Conservation (phyloP, 2,329 filamentous ascomycete genomes). For the Furcasterigmium furcatum region DNA sequence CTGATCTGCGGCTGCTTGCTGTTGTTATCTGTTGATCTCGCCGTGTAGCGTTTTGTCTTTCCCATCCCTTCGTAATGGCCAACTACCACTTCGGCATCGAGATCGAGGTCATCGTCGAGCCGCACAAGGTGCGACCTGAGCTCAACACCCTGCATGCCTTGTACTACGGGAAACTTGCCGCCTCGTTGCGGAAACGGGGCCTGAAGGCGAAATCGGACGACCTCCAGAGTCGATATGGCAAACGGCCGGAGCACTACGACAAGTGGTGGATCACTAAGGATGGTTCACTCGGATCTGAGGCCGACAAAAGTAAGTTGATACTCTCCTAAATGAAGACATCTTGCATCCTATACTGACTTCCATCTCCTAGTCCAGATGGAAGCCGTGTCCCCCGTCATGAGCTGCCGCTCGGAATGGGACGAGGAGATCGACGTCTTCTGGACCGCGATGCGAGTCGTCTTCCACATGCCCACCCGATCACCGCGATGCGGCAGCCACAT, state of each 20-base stretch:
- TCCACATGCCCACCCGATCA: conserved; percentile 27
- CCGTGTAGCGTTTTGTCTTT: too few species aligned
- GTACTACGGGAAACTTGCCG: conserved; percentile 14
- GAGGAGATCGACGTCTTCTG: conserved; percentile 25
- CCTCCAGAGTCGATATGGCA: conserved; percentile 30
- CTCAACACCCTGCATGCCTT: conserved; percentile 26
- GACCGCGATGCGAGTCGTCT: conserved; percentile 38
- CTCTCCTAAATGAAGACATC: too few species aligned
- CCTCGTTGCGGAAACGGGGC: conserved; percentile 9
- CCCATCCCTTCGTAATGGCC: too few species aligned
- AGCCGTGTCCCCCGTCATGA: conserved; percentile 34
- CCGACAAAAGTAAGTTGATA: too few species aligned
- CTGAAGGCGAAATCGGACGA: conserved; percentile 33
- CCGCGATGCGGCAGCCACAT: conserved; percentile 34
- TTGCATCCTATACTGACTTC: too few species aligned
- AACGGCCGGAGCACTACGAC: conserved; percentile 37
- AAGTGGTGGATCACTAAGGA: conserved; percentile 39
- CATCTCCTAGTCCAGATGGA: conserved; percentile 32
- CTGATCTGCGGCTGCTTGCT: too few species aligned
- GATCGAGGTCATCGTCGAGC: conserved; percentile 32
- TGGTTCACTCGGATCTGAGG: conserved; percentile 31
- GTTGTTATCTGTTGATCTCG: too few species aligned
- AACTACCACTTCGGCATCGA: conserved; percentile 37
- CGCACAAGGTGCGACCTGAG: conserved; percentile 34
- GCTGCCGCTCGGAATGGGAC: conserved; percentile 3